Conservation (phyloP, 176 grass and related monocot genomes). For the Eleusine indica region DNA sequence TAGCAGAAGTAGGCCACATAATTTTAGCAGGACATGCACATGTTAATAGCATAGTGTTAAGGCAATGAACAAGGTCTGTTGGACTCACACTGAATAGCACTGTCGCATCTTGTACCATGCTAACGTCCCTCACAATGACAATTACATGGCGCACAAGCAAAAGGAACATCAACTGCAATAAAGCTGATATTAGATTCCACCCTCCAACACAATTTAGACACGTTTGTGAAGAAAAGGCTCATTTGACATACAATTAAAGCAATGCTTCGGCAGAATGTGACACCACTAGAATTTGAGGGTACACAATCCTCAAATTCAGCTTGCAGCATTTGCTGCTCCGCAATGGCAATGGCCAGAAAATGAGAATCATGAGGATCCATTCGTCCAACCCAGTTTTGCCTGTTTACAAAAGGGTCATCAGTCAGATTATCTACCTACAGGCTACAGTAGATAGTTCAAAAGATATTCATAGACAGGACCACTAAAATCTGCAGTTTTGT, state of each 20-base stretch:
- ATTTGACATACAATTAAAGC: constrained; percentile 65
- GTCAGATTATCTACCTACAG: constrained; percentile 17
- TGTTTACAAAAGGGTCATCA: constrained; percentile 30
- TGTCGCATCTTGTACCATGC: constrained; percentile 80
- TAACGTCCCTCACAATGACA: constrained; percentile 74
- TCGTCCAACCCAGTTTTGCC: constrained; percentile 70
- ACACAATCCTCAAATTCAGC: constrained; percentile 85
- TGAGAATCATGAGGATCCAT: constrained; percentile 83
- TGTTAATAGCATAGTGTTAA: not conserved
- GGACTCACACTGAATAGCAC: constrained; percentile 84
- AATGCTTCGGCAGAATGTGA: constrained; percentile 76
- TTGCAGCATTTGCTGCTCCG: constrained; percentile 84
- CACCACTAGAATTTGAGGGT: constrained; percentile 55
- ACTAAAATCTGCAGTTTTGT: constrained; percentile 1
- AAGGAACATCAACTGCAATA: constrained; percentile 82
- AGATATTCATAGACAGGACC: not conserved
- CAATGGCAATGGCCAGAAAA: constrained; percentile 88
- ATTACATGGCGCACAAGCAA: constrained; percentile 80
- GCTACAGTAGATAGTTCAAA: not conserved
- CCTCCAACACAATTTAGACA: not conserved
- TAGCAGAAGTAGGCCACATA: not conserved
- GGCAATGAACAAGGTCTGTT: not conserved
- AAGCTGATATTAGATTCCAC: constrained; percentile 1
- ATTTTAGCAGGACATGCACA: constrained; percentile 18
- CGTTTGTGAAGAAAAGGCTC: not conserved